Base-by-base conservation (phyloP, 2,329 filamentous ascomycete genomes). In the Cercospora canescens region DNA sequence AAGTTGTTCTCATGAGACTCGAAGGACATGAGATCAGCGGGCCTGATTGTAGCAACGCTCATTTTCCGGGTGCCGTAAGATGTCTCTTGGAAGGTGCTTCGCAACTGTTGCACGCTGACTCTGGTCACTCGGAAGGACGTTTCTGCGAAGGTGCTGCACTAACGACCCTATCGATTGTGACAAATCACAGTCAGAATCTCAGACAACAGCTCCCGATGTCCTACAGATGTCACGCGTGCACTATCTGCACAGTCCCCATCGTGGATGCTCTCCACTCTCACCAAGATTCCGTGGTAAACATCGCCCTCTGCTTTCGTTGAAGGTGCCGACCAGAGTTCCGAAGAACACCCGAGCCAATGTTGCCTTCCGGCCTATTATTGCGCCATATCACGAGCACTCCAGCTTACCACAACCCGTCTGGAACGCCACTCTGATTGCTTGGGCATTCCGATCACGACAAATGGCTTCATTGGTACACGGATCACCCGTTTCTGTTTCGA, bases 31-130 rank as follows among this genome's bases (percentile, higher is more conserved):
- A 59, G 62, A 9, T 30, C 37, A 14, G n/a, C 30, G 14, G 55
- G 30, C 12, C 50, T 62, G 24, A 58, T 32, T 24, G 62, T 50
- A 39, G 45, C 60, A 9, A 66, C 60, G 67, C 62, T 67, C 67
- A 70, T 63, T 34, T 11, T 56, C 14, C 6, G 30, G 21, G n/a
- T 62, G 60, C 28, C 30, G 12, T n/a, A 16, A 28, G 2, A 6
- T 24, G 2, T 26, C 28, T 26, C 12, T 50, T 24, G 5, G 11
- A 28, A 26, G 16, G 5, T 50, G 45, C 45, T 50, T n/a, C 45
- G 14, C 26, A 3, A 14, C 28, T 28, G 45, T 14, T 16, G 12
- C 24, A 14, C 45, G 28, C 24, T 26, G 45, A 26, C 45, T 5
- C 24, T 50, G 9, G 45, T 28, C 45, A 11, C 28, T 50, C 45